Conservation (phyloP, 768 basidiomycete genomes). For the Lentinula sp. region DNA sequence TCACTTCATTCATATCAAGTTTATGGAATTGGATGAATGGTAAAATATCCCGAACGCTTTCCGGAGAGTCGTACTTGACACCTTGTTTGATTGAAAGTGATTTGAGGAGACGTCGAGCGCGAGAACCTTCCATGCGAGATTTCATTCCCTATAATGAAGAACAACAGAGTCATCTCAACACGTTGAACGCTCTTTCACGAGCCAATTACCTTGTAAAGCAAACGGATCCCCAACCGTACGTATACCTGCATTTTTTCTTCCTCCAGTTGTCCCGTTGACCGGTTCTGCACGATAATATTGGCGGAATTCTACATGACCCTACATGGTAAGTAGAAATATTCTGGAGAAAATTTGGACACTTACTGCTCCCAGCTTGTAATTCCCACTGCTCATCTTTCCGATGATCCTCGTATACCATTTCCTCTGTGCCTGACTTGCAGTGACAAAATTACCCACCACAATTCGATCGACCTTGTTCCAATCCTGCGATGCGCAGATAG, state of each 20-base stretch:
- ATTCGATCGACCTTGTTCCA: conserved; percentile 88
- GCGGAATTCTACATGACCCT: conserved; percentile 70
- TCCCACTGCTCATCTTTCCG: conserved; percentile 77
- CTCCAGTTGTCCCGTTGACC: conserved; percentile 83
- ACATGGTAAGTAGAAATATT: neutral
- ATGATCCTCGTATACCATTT: conserved; percentile 96
- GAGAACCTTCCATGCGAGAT: conserved; percentile 76
- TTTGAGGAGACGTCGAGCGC: conserved; percentile 74
- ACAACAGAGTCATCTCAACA: neutral
- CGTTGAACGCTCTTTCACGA: neutral
- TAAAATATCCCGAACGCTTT: conserved; percentile 79
- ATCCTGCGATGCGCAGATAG: conserved; percentile 90
- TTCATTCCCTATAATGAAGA: conserved; percentile 56
- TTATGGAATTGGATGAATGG: conserved; percentile 88
- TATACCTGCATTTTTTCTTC: conserved; percentile 99
- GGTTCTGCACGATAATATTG: conserved; percentile 96
- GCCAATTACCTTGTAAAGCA: conserved; percentile 72
- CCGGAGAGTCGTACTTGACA: conserved; percentile 82
- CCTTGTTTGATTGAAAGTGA: conserved; percentile 93
- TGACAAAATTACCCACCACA: conserved; percentile 92
- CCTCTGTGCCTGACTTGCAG: conserved; percentile 89
- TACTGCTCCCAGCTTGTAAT: conserved; percentile 87
- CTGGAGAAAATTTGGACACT: conserved; percentile 21
- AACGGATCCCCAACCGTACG: conserved; percentile 84
- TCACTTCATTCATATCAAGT: conserved; percentile 76